Evolutionary conservation across 2,329 filamentous ascomycete species (phyloP), one percentile per base, ranked within the genome.

Genomic region (Stachybotrys elegans): DNA sequence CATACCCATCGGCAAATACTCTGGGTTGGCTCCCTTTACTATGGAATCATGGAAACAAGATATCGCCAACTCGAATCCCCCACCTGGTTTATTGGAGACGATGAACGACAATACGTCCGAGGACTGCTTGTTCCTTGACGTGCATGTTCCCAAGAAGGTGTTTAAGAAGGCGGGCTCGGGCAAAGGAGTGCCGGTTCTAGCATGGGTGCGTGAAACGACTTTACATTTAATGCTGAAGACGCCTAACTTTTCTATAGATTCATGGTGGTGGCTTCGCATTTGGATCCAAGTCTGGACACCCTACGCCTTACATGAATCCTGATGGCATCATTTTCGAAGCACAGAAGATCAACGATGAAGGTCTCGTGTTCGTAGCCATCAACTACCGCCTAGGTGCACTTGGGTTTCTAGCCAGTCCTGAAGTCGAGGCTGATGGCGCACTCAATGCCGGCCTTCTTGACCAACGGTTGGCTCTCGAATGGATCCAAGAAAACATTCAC

Each of bases 401-500:
- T 25, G 67, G 68, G 6, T 70, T 61, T 39, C 56, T 68, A 3
- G 55, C 57, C n/a, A 67, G 68, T 8, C 51, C 54, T 5, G 59
- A 59, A 5, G 56, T 69, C 23, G 55, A 63, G 22, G 43, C 51
- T 8, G 53, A 66, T 3, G 67, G 60, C 2, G 49, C 58, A 7
- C 50, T 66, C 5, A 73, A 73, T 47, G 59, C 59, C 9, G 59
- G 58, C 1, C 50, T 69, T 27, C 59, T 60, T 37, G 67, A 69
- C 45, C 65, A 70, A 43, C 61, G 68, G 22, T 58, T 62, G 4
- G 71, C 65, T 4, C 57, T 74, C 13, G 50, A 72, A 45, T 76
- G 72, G 72, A 64, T 71, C 2, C 62, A 71, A 25, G 51, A 67
- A 13, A 62, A 73, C 49, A 72, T 75, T 34, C 48, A 54, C 13